A percentile compares a stretch with the other conserved stretches of the same genome.
Evolutionary conservation across 805 yeast species (phyloP).

Genomic region (Candida broadrunensis): DNA sequence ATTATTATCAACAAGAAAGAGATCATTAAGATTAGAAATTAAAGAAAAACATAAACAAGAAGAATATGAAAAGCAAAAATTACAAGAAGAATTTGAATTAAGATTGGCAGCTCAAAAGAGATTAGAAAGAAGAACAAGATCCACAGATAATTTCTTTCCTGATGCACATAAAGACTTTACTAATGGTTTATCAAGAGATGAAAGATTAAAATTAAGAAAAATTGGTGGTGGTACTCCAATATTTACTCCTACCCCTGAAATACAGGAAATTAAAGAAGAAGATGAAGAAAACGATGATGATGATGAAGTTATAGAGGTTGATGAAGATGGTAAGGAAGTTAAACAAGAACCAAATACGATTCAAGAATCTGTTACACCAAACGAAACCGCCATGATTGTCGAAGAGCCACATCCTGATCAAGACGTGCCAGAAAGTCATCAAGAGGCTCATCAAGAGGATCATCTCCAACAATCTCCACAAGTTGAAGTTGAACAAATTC

Average conservation of each 20-base stretch:
- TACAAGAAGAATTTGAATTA: constrained; percentile 44
- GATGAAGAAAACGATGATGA: neutral
- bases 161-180: constrained; percentile 12
- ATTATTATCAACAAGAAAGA: constrained; percentile 64
- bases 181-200: constrained; percentile 27
- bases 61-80: constrained; percentile 48
- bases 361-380: too few relatives aligned
- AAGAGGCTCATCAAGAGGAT: too few relatives aligned
- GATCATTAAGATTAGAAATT: constrained; percentile 72
- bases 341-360: too few relatives aligned
- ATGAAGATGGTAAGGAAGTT: neutral
- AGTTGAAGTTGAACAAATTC: too few relatives aligned
- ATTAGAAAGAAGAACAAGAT: constrained; percentile 32
- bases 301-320: neutral
- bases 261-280: neutral
- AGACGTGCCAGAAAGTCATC: too few relatives aligned
- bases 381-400: too few relatives aligned
- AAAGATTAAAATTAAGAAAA: constrained; percentile 30
- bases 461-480: too few relatives aligned
- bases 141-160: neutral
- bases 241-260: constrained; percentile 7
- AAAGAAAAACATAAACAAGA: constrained; percentile 50
- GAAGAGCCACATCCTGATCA: too few relatives aligned
- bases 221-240: constrained; percentile 2
- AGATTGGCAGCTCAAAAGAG: constrained; percentile 41